Percentiles rank a stretch among this genome's conserved stretches.
phyloP scores from a whole-genome alignment of 2,329 filamentous ascomycete genomes.

The Epichloe sibirici region DNA sequence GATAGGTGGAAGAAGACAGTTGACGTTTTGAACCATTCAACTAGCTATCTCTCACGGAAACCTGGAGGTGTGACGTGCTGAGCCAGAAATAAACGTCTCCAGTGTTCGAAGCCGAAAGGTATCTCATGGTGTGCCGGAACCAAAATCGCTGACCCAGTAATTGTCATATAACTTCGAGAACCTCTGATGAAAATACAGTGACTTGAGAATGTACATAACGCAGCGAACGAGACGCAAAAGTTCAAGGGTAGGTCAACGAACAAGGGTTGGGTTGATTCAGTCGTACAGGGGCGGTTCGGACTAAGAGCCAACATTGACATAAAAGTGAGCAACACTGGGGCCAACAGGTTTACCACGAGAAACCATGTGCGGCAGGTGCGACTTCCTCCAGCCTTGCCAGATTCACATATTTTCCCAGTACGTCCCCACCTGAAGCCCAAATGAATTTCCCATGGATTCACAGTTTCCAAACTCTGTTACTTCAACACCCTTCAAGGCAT shows the following conservation, averaged over 20 bases:
- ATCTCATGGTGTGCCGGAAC: too few species aligned
- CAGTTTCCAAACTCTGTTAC: not conserved
- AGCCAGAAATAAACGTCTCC: too few species aligned
- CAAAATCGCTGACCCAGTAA: too few species aligned
- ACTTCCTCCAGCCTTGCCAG: slow-evolving; percentile 3
- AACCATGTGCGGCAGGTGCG: slow-evolving; percentile 2
- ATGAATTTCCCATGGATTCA: not conserved
- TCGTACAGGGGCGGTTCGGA: not conserved
- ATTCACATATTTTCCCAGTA: slow-evolving; percentile 1
- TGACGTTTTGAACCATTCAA: too few species aligned
- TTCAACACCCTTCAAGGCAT: not conserved
- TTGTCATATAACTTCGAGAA: too few species aligned
- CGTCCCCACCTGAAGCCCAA: not conserved
- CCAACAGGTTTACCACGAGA: not conserved
- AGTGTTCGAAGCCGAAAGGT: too few species aligned
- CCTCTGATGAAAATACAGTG: not conserved
- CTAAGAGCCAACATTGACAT: not conserved
- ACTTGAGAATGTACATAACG: not conserved
- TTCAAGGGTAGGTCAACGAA: not conserved
- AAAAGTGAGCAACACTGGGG: not conserved
- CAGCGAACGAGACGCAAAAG: not conserved
- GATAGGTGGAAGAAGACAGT: too few species aligned
- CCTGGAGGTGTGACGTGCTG: too few species aligned
- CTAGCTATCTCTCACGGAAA: too few species aligned
- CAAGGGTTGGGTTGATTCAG: not conserved